Evolutionary conservation across 2,329 filamentous ascomycete genomes (phyloP).

Genomic region (Cryphonectria nitschkei): DNA sequence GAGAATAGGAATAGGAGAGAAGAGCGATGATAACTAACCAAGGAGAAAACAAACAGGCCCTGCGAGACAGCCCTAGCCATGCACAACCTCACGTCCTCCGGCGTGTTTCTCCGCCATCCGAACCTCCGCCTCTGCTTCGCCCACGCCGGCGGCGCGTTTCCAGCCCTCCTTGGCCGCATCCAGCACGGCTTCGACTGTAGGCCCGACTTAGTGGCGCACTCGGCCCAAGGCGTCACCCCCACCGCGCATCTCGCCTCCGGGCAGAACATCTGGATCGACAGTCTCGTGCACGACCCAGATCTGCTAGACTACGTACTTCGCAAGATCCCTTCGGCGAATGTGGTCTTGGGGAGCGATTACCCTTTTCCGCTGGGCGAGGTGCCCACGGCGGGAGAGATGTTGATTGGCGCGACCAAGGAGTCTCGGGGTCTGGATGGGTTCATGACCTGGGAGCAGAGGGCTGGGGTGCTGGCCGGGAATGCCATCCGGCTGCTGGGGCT

Average conservation of each 20-base stretch:
- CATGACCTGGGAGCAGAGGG: conserved; percentile 39
- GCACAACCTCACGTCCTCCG: conserved; percentile 38
- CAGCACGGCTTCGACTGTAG: conserved; percentile 42
- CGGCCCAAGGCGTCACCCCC: conserved; percentile 37
- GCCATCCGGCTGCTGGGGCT: conserved; percentile 39
- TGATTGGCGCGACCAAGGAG: conserved; percentile 34
- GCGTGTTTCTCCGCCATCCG: conserved; percentile 38
- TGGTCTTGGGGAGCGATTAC: conserved; percentile 42
- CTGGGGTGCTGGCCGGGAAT: conserved; percentile 39
- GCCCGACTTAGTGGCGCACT: conserved; percentile 39
- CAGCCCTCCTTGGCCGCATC: conserved; percentile 40
- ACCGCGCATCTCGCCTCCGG: conserved; percentile 36
- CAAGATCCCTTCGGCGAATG: conserved; percentile 38
- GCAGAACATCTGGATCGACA: conserved; percentile 41
- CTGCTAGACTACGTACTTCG: conserved; percentile 39
- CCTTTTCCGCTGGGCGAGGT: conserved; percentile 42
- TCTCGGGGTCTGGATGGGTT: conserved; percentile 33
- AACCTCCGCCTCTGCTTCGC: conserved; percentile 40
- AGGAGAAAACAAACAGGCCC: conserved; percentile 28
- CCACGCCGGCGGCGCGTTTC: conserved; percentile 42
- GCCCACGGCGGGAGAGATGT: conserved; percentile 40
- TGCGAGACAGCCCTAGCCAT: conserved; percentile 42
- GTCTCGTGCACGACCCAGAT: conserved; percentile 41
- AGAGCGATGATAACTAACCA: not conserved
- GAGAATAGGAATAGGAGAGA: too few species aligned